Evolutionary conservation across 768 basidiomycete genomes (phyloP).

Genomic region (Amanita phalloides): DNA sequence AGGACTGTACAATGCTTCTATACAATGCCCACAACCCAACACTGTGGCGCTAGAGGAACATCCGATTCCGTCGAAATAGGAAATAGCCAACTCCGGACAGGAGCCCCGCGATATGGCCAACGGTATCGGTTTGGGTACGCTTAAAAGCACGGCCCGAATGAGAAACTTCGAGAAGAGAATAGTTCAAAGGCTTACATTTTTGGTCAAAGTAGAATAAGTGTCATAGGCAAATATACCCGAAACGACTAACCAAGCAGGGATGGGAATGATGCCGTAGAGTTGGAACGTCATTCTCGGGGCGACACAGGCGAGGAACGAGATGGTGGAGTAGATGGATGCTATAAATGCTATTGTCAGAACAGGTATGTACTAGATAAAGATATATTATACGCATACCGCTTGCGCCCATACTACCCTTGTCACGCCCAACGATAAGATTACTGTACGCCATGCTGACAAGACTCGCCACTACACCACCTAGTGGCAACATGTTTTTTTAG

Average conservation of each 20-base stretch:
- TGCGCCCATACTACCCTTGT: constrained; percentile 48
- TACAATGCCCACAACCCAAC: too few relatives aligned
- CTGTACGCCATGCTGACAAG: constrained; percentile 41
- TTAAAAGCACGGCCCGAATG: constrained; percentile 14
- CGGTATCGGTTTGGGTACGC: constrained; percentile 44
- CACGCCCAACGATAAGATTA: constrained; percentile 21
- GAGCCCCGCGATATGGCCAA: constrained; percentile 63
- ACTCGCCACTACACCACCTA: constrained; percentile 53
- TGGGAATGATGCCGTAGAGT: constrained; percentile 67
- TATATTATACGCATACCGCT: constrained; percentile 42
- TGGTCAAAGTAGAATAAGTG: constrained; percentile 30
- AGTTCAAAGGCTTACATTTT: constrained; percentile 22
- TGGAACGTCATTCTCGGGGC: constrained; percentile 57
- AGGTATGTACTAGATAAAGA: constrained; percentile 3
- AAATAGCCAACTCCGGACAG: constrained; percentile 51
- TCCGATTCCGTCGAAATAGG: constrained; percentile 24
- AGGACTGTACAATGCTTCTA: background rate
- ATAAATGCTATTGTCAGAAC: constrained; percentile 3
- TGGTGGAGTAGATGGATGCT: constrained; percentile 64
- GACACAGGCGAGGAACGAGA: constrained; percentile 65
- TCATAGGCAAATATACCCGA: constrained; percentile 59
- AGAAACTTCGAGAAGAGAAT: background rate
- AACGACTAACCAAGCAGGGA: constrained; percentile 71
- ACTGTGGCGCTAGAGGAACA: background rate
- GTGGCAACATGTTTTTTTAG: constrained; percentile 1